These are phyloP conservation scores for Penicillium odoratum DNA, from an alignment of 495 filamentous ascomycete genomes.

Conservation along the genomic window DNA sequence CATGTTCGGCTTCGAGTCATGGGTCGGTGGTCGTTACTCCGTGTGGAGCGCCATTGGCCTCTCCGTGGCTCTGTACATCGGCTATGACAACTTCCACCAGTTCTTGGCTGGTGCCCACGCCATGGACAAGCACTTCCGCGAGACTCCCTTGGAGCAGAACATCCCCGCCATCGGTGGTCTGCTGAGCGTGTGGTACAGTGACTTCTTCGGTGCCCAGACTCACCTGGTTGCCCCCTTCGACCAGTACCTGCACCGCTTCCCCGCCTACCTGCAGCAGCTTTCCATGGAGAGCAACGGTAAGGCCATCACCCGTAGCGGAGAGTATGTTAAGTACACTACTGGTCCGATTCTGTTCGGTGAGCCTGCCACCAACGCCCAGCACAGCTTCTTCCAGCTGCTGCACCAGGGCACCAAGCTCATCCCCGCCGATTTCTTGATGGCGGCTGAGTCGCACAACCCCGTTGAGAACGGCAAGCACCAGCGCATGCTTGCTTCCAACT, in stretches of 20 bases:
- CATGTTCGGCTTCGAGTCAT: conserved; percentile 98
- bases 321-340: conserved; percentile 95
- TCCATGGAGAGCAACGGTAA: conserved; percentile 99
- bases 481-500: conserved; percentile 98
- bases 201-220: conserved; percentile 97
- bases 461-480: conserved; percentile 90
- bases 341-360: conserved; percentile 95
- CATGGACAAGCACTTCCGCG: conserved; percentile 98
- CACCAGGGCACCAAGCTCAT: conserved; percentile 99
- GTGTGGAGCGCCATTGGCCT: conserved; percentile 99
- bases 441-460: conserved; percentile 94
- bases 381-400: conserved; percentile 99
- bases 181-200: conserved; percentile 95
- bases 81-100: conserved; percentile 95
- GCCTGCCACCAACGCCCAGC: conserved; percentile 97
- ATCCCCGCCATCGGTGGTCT: conserved; percentile 91
- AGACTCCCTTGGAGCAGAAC: conserved; percentile 88
- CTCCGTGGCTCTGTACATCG: conserved; percentile 90
- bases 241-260: conserved; percentile 98
- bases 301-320: conserved; percentile 85
- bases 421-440: conserved; percentile 95
- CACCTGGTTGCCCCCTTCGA: conserved; percentile 98
- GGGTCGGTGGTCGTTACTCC: conserved; percentile 97
- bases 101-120: conserved; percentile 94
- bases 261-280: conserved; percentile 96